phyloP scores from a whole-genome alignment of 257 asterid genomes.

The Solanum boliviense region DNA sequence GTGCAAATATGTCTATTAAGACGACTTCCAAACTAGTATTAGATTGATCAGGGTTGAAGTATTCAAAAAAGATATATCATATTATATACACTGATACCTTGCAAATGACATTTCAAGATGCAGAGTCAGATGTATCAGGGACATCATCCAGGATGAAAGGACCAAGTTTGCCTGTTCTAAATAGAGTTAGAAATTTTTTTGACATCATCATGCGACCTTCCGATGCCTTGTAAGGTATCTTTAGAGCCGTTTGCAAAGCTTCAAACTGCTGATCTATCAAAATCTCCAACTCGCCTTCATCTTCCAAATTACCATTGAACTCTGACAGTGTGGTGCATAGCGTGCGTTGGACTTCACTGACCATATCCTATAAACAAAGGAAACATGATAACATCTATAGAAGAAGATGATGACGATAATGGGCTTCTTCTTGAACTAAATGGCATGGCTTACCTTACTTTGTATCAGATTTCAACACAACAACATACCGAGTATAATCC shows the following conservation, averaged over 20 bases:
- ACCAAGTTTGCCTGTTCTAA: slow-evolving; percentile 78
- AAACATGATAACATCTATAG: not conserved
- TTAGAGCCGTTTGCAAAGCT: slow-evolving; percentile 54
- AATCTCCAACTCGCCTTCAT: slow-evolving; percentile 60
- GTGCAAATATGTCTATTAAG: not conserved
- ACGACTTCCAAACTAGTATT: not conserved
- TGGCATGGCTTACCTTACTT: not conserved
- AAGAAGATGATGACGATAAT: not conserved
- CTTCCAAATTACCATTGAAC: slow-evolving; percentile 60
- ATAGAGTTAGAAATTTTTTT: slow-evolving; percentile 65
- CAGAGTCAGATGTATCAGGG: slow-evolving; percentile 27
- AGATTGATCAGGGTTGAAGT: not conserved
- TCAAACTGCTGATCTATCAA: slow-evolving; percentile 75
- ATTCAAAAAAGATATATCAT: not conserved
- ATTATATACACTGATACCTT: not conserved
- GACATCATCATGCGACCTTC: slow-evolving; percentile 66
- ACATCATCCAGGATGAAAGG: slow-evolving; percentile 79
- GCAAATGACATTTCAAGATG: not conserved
- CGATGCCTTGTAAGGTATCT: slow-evolving; percentile 57
- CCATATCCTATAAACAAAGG: slow-evolving; percentile 45
- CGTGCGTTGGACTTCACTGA: slow-evolving; percentile 48
- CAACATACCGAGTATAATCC: not conserved
- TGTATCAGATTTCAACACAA: not conserved
- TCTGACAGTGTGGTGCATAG: slow-evolving; percentile 39
- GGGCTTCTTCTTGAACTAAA: not conserved